Evolutionary conservation across 2,329 filamentous ascomycete genomes (phyloP).

Genomic region (Exophiala sp.): DNA sequence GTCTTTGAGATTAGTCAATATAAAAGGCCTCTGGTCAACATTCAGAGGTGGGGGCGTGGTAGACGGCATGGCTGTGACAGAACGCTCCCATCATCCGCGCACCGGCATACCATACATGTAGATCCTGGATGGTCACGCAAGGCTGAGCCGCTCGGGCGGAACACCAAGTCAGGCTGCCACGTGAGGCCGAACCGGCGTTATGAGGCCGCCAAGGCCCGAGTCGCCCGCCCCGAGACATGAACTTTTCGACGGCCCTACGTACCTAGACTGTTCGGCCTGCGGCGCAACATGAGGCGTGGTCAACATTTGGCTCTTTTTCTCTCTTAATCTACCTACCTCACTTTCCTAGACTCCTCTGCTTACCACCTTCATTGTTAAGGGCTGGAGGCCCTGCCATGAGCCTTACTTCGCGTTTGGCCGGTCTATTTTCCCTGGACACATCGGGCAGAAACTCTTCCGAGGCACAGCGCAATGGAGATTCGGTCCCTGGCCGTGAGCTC

Average conservation of each 20-base stretch:
- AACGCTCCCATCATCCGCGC: no score
- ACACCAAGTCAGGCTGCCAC: not conserved
- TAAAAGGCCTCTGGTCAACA: no score
- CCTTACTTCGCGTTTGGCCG: slow-evolving; percentile 50
- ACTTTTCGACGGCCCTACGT: slow-evolving; percentile 1
- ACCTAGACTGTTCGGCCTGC: slow-evolving; percentile 4
- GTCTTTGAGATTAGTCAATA: no score
- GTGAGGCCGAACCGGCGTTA: not conserved
- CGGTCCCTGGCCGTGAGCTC: slow-evolving; percentile 31
- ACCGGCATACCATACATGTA: no score
- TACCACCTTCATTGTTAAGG: slow-evolving; percentile 5
- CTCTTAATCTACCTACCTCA: not conserved
- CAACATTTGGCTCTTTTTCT: not conserved
- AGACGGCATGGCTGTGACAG: no score
- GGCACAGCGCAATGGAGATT: slow-evolving; percentile 28
- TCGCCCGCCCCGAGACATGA: not conserved
- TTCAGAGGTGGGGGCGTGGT: no score
- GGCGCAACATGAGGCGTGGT: not conserved
- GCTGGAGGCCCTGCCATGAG: slow-evolving; percentile 46
- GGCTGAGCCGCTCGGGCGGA: no score
- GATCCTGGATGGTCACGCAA: no score
- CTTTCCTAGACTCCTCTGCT: not conserved
- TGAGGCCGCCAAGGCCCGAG: not conserved
- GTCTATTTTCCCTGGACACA: slow-evolving; percentile 46
- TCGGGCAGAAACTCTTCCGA: slow-evolving; percentile 21